phyloP scores from a whole-genome alignment of 305 asterid species.

The Fraxinus nigra region DNA sequence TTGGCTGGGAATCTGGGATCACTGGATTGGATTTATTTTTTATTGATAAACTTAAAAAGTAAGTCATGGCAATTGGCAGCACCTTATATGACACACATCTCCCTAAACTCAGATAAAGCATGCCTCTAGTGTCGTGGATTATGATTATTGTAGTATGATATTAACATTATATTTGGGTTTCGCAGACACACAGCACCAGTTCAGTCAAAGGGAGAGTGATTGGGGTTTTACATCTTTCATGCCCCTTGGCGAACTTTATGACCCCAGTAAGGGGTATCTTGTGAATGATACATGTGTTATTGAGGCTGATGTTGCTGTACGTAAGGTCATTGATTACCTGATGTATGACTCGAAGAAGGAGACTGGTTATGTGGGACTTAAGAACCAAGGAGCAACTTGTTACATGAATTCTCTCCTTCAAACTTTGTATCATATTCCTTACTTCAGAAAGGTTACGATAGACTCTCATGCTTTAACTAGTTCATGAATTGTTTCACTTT shows the following conservation, averaged over 20 bases:
- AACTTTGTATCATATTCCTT: conserved; percentile 83
- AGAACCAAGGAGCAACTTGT: conserved; percentile 97
- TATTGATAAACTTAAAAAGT: neutral
- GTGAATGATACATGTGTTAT: conserved; percentile 69
- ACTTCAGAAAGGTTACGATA: conserved; percentile 76
- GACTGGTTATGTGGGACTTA: conserved; percentile 90
- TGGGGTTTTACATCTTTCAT: conserved; percentile 62
- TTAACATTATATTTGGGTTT: neutral
- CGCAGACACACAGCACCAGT: conserved; percentile 57
- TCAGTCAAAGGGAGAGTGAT: conserved; percentile 50
- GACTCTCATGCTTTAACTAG: conserved; percentile 14
- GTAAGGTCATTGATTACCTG: conserved; percentile 71
- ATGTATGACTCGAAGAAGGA: conserved; percentile 88
- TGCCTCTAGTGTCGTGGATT: conserved; percentile 4
- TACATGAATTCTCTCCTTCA: conserved; percentile 93
- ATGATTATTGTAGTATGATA: neutral
- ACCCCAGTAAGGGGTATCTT: conserved; percentile 70
- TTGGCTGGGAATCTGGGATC: neutral
- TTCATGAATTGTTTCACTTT: conserved; percentile 20
- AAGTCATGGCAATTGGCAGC: neutral
- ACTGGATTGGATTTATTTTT: neutral
- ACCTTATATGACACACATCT: neutral
- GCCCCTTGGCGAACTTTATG: conserved; percentile 55
- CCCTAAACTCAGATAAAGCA: neutral
- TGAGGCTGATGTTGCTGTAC: conserved; percentile 94